Evolutionary conservation across 2,329 filamentous ascomycete species (phyloP).

Genomic region (Lasiodiplodia citricola): DNA sequence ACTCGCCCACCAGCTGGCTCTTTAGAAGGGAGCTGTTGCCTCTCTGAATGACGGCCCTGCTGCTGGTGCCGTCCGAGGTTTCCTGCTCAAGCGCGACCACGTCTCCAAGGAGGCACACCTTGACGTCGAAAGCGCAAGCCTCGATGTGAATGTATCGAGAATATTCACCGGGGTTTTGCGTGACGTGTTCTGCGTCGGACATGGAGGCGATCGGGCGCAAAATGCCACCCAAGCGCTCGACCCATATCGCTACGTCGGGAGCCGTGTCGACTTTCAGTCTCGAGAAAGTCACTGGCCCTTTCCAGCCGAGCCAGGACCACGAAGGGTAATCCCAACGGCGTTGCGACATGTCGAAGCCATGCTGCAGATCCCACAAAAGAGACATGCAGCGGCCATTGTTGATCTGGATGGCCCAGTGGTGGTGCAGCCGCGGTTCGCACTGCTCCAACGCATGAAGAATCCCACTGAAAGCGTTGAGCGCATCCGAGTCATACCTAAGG

Average conservation of each 20-base stretch:
- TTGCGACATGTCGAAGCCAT: neutral
- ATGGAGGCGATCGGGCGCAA: neutral
- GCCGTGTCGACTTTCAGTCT: neutral
- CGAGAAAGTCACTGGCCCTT: neutral
- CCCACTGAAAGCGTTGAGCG: constrained; percentile 7
- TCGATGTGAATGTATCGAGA: neutral
- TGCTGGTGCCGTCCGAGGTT: neutral
- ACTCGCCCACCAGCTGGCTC: neutral
- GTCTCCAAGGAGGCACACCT: neutral
- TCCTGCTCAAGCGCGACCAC: neutral
- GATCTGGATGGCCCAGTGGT: neutral
- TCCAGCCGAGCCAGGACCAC: constrained; percentile 4
- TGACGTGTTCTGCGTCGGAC: neutral
- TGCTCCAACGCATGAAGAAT: neutral
- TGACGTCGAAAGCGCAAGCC: neutral
- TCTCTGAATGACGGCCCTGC: neutral
- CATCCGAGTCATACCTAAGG: neutral
- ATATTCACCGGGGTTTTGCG: neutral
- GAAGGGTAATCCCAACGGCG: neutral
- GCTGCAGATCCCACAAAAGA: neutral
- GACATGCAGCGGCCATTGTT: neutral
- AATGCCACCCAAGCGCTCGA: neutral
- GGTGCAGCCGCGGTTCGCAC: neutral
- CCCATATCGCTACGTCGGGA: neutral
- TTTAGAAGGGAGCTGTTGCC: neutral